These are phyloP conservation scores for Pichia kluyveri DNA, from an alignment of 805 yeast species.

Conservation along the genomic window DNA sequence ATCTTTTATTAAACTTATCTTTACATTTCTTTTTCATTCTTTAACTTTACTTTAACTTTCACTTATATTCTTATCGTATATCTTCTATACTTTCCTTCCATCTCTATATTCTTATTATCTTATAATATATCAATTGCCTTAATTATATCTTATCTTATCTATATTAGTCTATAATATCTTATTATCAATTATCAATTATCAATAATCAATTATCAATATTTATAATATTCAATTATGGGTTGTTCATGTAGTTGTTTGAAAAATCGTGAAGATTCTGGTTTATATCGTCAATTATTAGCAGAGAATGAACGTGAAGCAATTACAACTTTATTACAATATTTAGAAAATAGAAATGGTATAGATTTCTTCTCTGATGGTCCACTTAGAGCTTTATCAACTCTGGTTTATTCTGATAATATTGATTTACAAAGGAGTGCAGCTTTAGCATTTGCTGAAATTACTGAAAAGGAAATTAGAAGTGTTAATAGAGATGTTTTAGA, in stretches of 20 bases:
- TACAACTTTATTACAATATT: constrained; percentile 74
- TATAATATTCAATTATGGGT: constrained; percentile 32
- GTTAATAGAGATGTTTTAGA: constrained; percentile 88
- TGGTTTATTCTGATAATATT: constrained; percentile 90
- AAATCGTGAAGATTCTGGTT: constrained; percentile 39
- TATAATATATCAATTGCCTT: too few species aligned
- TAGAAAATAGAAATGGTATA: constrained; percentile 81
- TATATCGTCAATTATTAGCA: constrained; percentile 75
- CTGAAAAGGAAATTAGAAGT: constrained; percentile 89
- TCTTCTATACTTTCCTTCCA: too few species aligned
- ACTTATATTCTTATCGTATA: too few species aligned
- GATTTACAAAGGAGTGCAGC: constrained; percentile 97
- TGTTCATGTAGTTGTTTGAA: constrained; percentile 40
- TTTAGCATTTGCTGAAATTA: constrained; percentile 94
- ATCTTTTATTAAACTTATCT: too few species aligned
- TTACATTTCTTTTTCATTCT: too few species aligned
- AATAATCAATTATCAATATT: neutral
- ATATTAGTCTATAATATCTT: too few species aligned
- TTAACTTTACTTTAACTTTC: too few species aligned
- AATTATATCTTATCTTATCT: too few species aligned
- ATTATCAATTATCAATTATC: neutral
- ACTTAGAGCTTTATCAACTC: constrained; percentile 77
- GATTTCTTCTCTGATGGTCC: constrained; percentile 88
- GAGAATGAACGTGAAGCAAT: constrained; percentile 97
- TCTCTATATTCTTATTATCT: too few species aligned